Conservation (phyloP, 2,329 filamentous ascomycete genomes). For the Microdochium bolleyi region DNA sequence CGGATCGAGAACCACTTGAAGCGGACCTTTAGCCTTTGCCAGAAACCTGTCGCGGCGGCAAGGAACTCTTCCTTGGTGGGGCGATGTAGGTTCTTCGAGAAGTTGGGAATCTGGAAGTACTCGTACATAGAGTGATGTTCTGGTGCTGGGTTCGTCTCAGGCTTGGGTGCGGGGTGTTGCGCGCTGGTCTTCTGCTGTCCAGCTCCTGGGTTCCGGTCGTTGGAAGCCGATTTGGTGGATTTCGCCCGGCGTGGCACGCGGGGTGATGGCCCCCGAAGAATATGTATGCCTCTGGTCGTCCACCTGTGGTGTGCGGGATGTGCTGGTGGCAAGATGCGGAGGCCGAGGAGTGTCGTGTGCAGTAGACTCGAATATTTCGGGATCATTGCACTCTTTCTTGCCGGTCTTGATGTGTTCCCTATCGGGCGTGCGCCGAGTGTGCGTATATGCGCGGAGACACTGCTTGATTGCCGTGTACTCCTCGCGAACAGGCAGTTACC, state of each 20-base stretch:
- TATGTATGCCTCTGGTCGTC: background rate
- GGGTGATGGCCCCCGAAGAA: background rate
- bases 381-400: too few species aligned
- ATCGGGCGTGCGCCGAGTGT: too few species aligned
- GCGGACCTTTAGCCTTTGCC: conserved; percentile 79
- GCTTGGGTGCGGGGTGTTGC: background rate
- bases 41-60: conserved; percentile 85
- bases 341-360: background rate
- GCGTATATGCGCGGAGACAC: too few species aligned
- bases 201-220: background rate
- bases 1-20: conserved; percentile 98
- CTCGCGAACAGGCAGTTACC: too few species aligned
- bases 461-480: too few species aligned
- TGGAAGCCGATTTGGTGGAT: background rate
- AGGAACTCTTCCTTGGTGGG: conserved; percentile 91
- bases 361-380: too few species aligned
- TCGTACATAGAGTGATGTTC: conserved; percentile 46
- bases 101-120: conserved; percentile 39
- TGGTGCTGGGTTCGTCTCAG: conserved; percentile 26
- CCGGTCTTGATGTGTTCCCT: too few species aligned
- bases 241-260: background rate
- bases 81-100: conserved; percentile 72
- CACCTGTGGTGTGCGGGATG: background rate
- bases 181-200: background rate
- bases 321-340: background rate